Evolutionary conservation across 2,329 filamentous ascomycete genomes (phyloP).

Genomic region (Botrytis cinerea): DNA sequence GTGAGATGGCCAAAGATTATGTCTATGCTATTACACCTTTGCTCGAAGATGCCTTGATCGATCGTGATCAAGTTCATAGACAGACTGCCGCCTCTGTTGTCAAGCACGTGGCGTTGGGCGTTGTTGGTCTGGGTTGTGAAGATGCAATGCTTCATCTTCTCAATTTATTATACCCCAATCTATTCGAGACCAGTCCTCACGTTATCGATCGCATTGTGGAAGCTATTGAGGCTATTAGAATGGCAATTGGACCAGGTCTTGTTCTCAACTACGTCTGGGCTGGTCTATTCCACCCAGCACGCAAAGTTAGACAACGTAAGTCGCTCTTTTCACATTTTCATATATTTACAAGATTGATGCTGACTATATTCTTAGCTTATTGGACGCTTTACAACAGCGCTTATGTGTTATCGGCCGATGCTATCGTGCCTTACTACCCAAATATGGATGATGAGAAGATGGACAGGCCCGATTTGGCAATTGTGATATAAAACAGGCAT

Average conservation of each 20-base stretch:
- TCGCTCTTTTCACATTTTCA: neutral
- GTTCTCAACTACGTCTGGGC: conserved; percentile 99
- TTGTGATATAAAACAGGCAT: conserved; percentile 63
- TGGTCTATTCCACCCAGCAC: conserved; percentile 91
- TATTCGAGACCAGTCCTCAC: conserved; percentile 97
- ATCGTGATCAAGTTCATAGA: conserved; percentile 95
- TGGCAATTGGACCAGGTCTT: conserved; percentile 87
- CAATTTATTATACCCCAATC: conserved; percentile 92
- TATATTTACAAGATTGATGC: neutral
- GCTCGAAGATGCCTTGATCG: conserved; percentile 94
- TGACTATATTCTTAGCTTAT: conserved; percentile 56
- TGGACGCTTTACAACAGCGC: conserved; percentile 97
- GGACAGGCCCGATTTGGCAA: conserved; percentile 77
- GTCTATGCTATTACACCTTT: conserved; percentile 97
- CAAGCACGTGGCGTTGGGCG: conserved; percentile 95
- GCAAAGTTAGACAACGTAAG: conserved; percentile 77
- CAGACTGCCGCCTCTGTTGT: conserved; percentile 96
- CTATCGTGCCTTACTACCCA: conserved; percentile 96
- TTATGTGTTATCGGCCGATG: conserved; percentile 89
- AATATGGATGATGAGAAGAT: conserved; percentile 78
- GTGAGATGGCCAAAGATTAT: conserved; percentile 99
- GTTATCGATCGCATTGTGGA: conserved; percentile 98
- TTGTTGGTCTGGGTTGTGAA: conserved; percentile 96
- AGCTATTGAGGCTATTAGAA: conserved; percentile 92
- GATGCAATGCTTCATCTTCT: conserved; percentile 98